phyloP scores from a whole-genome alignment of 352 stramenopile species.

The Discostella stelligera region DNA sequence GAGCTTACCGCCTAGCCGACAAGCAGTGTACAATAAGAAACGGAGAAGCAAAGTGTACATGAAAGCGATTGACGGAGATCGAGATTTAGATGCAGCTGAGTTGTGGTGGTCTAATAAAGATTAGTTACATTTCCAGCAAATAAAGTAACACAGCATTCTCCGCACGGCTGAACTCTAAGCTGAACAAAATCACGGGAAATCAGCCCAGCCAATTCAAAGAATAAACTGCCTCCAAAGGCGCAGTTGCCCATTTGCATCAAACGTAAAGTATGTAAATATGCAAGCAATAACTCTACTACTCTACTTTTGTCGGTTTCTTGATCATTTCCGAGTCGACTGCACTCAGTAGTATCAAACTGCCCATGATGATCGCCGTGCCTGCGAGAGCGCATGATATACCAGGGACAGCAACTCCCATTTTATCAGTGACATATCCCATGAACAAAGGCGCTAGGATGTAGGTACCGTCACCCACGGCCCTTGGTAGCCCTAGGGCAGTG shows the following conservation, averaged over 20 bases:
- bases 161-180: too few relatives aligned
- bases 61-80: constrained; percentile 73
- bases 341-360: constrained; percentile 27
- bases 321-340: not conserved
- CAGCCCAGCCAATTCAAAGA: too few relatives aligned
- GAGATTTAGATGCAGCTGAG: constrained; percentile 84
- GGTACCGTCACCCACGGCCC: constrained; percentile 66
- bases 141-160: not conserved
- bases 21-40: constrained; percentile 81
- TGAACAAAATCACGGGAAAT: too few relatives aligned
- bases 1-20: constrained; percentile 65
- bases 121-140: not conserved
- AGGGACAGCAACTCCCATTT: constrained; percentile 23
- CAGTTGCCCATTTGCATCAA: too few relatives aligned
- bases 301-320: not conserved
- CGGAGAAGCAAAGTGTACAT: constrained; percentile 84
- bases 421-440: constrained; percentile 65
- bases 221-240: too few relatives aligned
- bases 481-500: constrained; percentile 63
- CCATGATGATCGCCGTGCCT: constrained; percentile 31
- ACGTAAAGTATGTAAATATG: too few relatives aligned
- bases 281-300: not conserved
- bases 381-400: constrained; percentile 35
- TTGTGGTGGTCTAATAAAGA: constrained; percentile 81
- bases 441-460: constrained; percentile 75